Percentiles rank a stretch among this genome's conserved stretches.
These are phyloP conservation scores for Prosopis cineraria DNA, from an alignment of 306 rosid genomes.

Conservation along the genomic window DNA sequence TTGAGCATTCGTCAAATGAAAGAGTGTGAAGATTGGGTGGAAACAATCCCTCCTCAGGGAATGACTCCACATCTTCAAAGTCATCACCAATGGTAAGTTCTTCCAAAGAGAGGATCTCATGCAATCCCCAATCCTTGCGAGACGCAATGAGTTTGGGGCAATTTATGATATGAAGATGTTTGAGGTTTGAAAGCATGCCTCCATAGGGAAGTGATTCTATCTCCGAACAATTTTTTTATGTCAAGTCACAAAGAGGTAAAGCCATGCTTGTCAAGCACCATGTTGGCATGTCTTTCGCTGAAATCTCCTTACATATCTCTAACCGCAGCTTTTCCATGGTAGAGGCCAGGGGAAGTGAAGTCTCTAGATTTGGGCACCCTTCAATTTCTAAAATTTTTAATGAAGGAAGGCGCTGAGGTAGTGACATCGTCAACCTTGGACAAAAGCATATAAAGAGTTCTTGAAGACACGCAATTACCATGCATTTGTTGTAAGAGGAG, in stretches of 20 bases:
- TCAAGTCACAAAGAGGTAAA: not conserved
- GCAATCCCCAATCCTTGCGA: not conserved
- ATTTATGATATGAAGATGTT: not conserved
- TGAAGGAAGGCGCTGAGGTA: too few relatives aligned
- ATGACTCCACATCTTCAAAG: not conserved
- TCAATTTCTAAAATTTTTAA: not conserved
- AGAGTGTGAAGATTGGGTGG: not conserved
- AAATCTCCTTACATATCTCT: not conserved
- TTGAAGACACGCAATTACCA: too few relatives aligned
- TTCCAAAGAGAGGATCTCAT: not conserved
- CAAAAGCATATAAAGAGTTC: too few relatives aligned
- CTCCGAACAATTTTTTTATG: not conserved
- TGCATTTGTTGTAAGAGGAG: too few relatives aligned
- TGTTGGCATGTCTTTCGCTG: not conserved
- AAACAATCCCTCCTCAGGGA: not conserved
- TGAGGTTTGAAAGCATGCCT: not conserved
- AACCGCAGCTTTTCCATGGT: not conserved
- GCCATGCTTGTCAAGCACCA: not conserved
- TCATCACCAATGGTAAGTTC: not conserved
- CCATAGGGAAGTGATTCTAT: not conserved
- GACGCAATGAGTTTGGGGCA: not conserved
- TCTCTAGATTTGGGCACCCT: not conserved
- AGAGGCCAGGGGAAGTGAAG: not conserved
- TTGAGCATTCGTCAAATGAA: accelerated
- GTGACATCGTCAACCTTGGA: too few relatives aligned